Percentiles rank a stretch among this genome's conserved stretches.
These are phyloP conservation scores for Lepidopterella palustris DNA, from an alignment of 495 filamentous ascomycete species.

Conservation along the genomic window DNA sequence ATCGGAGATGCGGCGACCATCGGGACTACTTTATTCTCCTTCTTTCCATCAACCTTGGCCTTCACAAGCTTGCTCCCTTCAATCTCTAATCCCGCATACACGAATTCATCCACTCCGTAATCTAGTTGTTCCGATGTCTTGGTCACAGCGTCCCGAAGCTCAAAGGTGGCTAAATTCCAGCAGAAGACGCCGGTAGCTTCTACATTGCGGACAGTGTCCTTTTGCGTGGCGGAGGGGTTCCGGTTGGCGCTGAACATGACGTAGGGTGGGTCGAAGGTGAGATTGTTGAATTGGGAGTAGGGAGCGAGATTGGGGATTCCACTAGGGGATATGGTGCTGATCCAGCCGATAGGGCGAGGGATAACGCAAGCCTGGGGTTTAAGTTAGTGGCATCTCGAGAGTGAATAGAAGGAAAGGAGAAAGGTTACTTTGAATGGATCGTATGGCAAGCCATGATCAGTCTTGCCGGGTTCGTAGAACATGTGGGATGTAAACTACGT, in stretches of 20 bases:
- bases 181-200: slow-evolving; percentile 49
- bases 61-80: slow-evolving; percentile 33
- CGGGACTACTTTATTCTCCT: slow-evolving; percentile 32
- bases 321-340: slow-evolving; percentile 31
- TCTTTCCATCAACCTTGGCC: slow-evolving; percentile 6
- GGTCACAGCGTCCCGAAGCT: slow-evolving; percentile 48
- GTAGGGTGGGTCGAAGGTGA: slow-evolving; percentile 54
- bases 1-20: slow-evolving; percentile 50
- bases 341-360: slow-evolving; percentile 40
- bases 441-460: slow-evolving; percentile 24
- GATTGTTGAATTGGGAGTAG: slow-evolving; percentile 54
- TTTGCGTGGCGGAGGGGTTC: slow-evolving; percentile 38
- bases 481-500: too few species aligned
- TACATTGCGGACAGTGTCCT: slow-evolving; percentile 50
- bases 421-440: slow-evolving; percentile 29
- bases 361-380: slow-evolving; percentile 35
- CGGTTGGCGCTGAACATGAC: slow-evolving; percentile 54
- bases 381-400: background rate
- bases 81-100: slow-evolving; percentile 43
- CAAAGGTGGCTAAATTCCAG: slow-evolving; percentile 54
- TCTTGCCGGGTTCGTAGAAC: slow-evolving; percentile 31
- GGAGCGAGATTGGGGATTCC: slow-evolving; percentile 48
- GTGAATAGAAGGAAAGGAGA: slow-evolving; percentile 4
- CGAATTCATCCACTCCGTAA: slow-evolving; percentile 50
- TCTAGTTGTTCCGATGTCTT: slow-evolving; percentile 41